phyloP scores from a whole-genome alignment of 2,329 filamentous ascomycete genomes.

The Aureobasidium sp. region DNA sequence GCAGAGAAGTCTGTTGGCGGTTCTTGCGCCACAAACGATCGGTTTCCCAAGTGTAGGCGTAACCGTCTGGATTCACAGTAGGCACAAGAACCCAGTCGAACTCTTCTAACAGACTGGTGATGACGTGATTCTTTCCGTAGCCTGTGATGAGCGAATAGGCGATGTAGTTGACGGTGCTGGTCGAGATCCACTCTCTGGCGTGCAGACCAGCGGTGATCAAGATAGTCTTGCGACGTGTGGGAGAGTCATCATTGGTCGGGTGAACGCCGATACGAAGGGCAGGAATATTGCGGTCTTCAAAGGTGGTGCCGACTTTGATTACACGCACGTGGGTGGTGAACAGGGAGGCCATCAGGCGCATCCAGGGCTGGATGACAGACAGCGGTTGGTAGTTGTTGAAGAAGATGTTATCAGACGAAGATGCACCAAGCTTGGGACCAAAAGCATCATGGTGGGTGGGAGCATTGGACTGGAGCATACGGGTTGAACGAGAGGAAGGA shows the following conservation, averaged over 20 bases:
- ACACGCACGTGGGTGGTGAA: slow-evolving; percentile 72
- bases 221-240: slow-evolving; percentile 59
- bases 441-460: slow-evolving; percentile 15
- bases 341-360: slow-evolving; percentile 81
- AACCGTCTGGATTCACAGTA: slow-evolving; percentile 85
- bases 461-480: slow-evolving; percentile 5
- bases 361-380: slow-evolving; percentile 80
- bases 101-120: slow-evolving; percentile 69
- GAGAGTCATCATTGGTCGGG: slow-evolving; percentile 40
- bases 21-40: slow-evolving; percentile 96
- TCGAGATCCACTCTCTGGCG: slow-evolving; percentile 93
- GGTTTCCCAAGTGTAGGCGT: slow-evolving; percentile 84
- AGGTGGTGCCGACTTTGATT: slow-evolving; percentile 72
- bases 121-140: slow-evolving; percentile 62
- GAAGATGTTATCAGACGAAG: slow-evolving; percentile 61
- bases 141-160: slow-evolving; percentile 81
- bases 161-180: slow-evolving; percentile 81
- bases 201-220: slow-evolving; percentile 81
- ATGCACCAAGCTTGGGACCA: slow-evolving; percentile 24
- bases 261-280: slow-evolving; percentile 67
- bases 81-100: slow-evolving; percentile 88
- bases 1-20: slow-evolving; percentile 69
- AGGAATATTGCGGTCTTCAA: slow-evolving; percentile 77
- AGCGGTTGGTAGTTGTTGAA: slow-evolving; percentile 89
- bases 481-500: slow-evolving; percentile 36